Evolutionary conservation across 345 rosid genomes (phyloP), one percentile per base, ranked within the genome.

Genomic region (Psidium guajava): DNA sequence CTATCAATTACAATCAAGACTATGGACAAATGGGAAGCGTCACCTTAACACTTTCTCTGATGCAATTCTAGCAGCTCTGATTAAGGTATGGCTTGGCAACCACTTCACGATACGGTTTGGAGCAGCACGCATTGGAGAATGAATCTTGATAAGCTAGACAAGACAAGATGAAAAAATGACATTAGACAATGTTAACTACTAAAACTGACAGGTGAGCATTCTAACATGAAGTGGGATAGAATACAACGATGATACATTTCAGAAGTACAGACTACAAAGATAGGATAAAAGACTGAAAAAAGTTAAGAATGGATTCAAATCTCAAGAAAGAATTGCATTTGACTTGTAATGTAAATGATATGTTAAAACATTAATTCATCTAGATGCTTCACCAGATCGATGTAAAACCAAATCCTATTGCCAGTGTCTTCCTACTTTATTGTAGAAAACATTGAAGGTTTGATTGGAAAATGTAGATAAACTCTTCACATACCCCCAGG

Each of bases 121-220:
- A 91, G 94, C 94, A 90, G 95, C 90, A 86, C 98, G 91, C 97
- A 96, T 91, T 47, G 99, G 99, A 84, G 99, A 98, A 91, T 96
- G 99, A 81, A 96, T 98, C 91, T 94, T 97, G 84, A 96, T 89
- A 81, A 97, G 98, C 99, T 97, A 56, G 82, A 88, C 47, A 25
- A 86, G 87, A 36, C 85, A 6, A 73, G 89, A 56, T 14, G 85
- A 58, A 58, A 59, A 85, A 58, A 83, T 57, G 54, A 73, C 42
- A 54, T 85, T 57, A 88, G 16, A 61, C 11, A 47, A 81, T 47
- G 28, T 83, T 50, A 69, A 25, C 55, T 47, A 36, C 27, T 40
- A 82, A 40, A 82, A 84, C 83, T 54, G 53, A 28, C 54, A 73
- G 44, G 75, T 4, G n/a, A 74, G 80, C 75, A 85, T 6, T 69